Evolutionary conservation across 1,284 basidiomycete species (phyloP), one percentile per base, ranked within the genome.

Genomic region (Boletellus deceptivus): DNA sequence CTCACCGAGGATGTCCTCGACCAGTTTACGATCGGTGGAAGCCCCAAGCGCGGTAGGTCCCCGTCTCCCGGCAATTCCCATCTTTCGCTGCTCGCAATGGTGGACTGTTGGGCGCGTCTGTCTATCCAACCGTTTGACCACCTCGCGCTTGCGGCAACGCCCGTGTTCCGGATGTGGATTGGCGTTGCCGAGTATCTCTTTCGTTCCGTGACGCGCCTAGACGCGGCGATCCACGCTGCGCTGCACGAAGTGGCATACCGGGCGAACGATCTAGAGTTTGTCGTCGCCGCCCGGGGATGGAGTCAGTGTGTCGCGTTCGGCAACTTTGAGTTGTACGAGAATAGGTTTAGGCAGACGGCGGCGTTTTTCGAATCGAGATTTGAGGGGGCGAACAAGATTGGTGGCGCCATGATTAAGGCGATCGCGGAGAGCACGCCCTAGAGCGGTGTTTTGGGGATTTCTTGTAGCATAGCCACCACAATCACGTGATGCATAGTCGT

Each of bases 181-280:
- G 97, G 96, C 37, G 93, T 98, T 9, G 93, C 94, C 5, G 95
- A 99, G 69, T 92, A 97, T 72, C 80, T 99, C 17, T 99, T 98
- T 75, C 80, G 89, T 46, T 80, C 79, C 0, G 74, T 75, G 14
- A 61, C 72, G 2, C 76, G 89, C 11, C 73, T 96, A 25, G 77
- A 86, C 54, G 71, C 75, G 4, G 89, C 93, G 0, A 79, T 97
- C 46, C 72, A 86, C 54, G 90, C 93, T 0, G 91, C 90, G 0
- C 69, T 94, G 22, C 73, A 83, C 53, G 89, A 96, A 60, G 80
- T 81, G n/a, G 83, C 85, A 61, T 93, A 97, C 67, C 78, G 95
- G 6, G 79, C 86, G 0, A 83, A 99, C 62, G 97, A 99, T 69
- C 77, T 94, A 43, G 96, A 98, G 70, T 99, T 98, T 64, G 88